Base-by-base conservation (phyloP, 2,329 filamentous ascomycete genomes). In the Fonsecaea multimorphosa region DNA sequence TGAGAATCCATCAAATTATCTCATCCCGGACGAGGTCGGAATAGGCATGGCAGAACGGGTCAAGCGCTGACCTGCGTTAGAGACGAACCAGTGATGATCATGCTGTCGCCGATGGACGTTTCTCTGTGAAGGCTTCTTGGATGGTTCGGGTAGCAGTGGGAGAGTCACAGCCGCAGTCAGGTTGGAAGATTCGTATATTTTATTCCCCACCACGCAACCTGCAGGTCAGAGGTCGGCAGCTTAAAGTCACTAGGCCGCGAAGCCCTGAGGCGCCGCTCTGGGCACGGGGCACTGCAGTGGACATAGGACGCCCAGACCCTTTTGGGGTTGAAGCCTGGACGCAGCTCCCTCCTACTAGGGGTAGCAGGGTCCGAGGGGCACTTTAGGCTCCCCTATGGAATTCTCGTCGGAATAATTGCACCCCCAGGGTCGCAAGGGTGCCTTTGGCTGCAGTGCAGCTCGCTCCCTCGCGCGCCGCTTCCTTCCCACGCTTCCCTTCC, bases 1-100 rank as follows among this genome's bases (percentile, higher is more conserved):
- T 52, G 56, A 36, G 61, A 24, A 34, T 57, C 44, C 40, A 22
- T 60, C 29, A 44, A 64, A 59, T 59, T 46, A 53, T 64, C 56
- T 60, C 52, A 51, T 32, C 63, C n/a, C 57, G 57, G 61, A 34
- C 57, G 32, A 40, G 27, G 57, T 60, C 63, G 63, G 63, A 49
- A 56, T 38, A 32, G 58, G 40, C 5, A 61, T 24, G 53, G 63
- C 44, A 53, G 49, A 61, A 65, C 27, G 58, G 63, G 58, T 38
- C 51, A 65, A 65, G 63, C 58, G 63, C 63, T 65, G 63, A 65
- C 63, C 32, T 32, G 24, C 34, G 22, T 61, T 32, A 36, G 46
- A 34, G 24, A 36, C 46, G 46, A 53, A 19, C 29, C 27, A 52
- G 31, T 32, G n/a, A 29, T 38, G 51, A 52, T 46, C 46, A 53